These are phyloP conservation scores for Leptodermis oblonga DNA, from an alignment of 257 asterid genomes.

Conservation along the genomic window DNA sequence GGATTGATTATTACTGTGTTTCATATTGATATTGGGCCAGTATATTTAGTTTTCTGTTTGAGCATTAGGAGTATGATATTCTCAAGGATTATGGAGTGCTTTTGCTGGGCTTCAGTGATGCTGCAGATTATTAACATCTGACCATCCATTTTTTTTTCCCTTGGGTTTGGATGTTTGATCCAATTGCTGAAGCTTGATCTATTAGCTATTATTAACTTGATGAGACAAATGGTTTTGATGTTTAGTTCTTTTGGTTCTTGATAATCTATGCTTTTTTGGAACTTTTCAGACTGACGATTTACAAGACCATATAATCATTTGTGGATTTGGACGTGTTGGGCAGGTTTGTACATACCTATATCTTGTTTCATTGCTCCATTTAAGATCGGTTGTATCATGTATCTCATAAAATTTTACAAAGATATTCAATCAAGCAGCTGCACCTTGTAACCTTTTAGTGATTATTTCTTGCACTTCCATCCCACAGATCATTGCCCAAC, in stretches of 20 bases:
- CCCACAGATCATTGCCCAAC: slow-evolving; percentile 94
- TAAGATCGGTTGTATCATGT: neutral
- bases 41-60: neutral
- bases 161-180: neutral
- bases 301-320: slow-evolving; percentile 93
- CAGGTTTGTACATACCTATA: slow-evolving; percentile 49
- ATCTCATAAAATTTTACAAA: slow-evolving; percentile 3
- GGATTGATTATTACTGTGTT: neutral
- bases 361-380: slow-evolving; percentile 10
- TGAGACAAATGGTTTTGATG: neutral
- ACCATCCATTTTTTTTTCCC: neutral
- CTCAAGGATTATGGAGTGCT: neutral
- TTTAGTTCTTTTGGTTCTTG: neutral
- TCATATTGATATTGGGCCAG: neutral
- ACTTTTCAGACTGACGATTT: slow-evolving; percentile 88
- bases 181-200: neutral
- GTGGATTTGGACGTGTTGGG: slow-evolving; percentile 99
- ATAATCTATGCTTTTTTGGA: slow-evolving; percentile 1
- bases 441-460: slow-evolving; percentile 6
- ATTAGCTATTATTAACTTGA: neutral
- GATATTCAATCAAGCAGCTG: neutral
- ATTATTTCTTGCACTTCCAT: slow-evolving; percentile 18
- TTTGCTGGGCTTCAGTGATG: slow-evolving; percentile 1
- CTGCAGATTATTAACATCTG: neutral
- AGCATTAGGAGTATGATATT: neutral